These are phyloP conservation scores for Chamaecyparis obtusa DNA, from an alignment of 75 land plant species.

Conservation along the genomic window DNA sequence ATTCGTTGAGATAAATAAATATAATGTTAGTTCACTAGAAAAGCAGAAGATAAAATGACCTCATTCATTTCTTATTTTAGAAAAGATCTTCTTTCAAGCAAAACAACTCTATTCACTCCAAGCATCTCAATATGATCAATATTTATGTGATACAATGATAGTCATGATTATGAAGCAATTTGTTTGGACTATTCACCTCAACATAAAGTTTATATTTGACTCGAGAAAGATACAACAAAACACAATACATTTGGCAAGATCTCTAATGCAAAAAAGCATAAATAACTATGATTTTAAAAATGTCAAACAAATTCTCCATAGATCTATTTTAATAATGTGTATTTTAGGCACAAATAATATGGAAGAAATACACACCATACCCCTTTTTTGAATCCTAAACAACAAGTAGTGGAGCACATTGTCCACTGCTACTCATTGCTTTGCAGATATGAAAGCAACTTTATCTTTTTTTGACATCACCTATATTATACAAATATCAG, in stretches of 20 bases:
- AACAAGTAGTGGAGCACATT: constrained; percentile 73
- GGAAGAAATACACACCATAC: constrained; percentile 19
- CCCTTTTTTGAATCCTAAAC: constrained; percentile 71
- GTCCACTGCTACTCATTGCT: constrained; percentile 64
- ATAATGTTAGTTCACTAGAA: background rate
- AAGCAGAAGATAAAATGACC: background rate
- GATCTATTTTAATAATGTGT: background rate
- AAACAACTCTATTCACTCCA: background rate
- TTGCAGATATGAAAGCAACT: constrained; percentile 55
- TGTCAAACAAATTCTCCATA: background rate
- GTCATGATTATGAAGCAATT: background rate
- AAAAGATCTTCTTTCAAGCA: background rate
- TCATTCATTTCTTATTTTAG: background rate
- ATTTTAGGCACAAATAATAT: background rate
- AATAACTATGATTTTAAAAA: background rate
- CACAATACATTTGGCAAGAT: background rate
- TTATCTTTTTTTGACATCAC: constrained; percentile 62
- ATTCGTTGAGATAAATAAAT: background rate
- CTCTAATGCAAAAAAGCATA: background rate
- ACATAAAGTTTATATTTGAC: background rate
- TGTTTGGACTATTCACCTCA: background rate
- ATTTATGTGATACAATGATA: background rate
- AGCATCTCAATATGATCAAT: background rate
- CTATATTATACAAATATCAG: constrained; percentile 23
- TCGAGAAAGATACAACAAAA: background rate